Base-by-base conservation (phyloP, 768 basidiomycete genomes). In the Cyclocybe cylindracea region DNA sequence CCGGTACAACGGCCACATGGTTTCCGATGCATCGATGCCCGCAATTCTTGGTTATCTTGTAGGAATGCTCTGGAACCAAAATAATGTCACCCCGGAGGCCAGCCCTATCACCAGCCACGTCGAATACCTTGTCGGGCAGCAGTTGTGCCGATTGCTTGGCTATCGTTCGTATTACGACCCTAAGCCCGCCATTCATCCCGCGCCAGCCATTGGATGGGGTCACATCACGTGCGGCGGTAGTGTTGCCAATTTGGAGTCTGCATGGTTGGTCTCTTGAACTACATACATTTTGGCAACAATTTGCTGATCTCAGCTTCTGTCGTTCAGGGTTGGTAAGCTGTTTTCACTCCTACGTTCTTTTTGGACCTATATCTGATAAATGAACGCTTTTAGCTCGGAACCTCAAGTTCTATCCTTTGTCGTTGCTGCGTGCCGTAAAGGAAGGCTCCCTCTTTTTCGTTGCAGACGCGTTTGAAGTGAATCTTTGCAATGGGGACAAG, bases 401-500 rank as follows among this genome's bases (percentile, higher is more conserved):
- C 57, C 61, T 78, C 47, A 78, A 79, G 53, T 78, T 67, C 50
- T 79, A 77, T 53, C 72, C 77, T 1, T 60, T 79, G 1, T 69
- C 77, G 5, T 60, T 78, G 6, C 48, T 50, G 2, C 39, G 45
- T 14, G 73, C 73, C 4, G 70, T 75, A 60, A 53, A 50, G 19
- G 39, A 43, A 3, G 66, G 59, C 7, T 58, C 60, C 5, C 66
- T 78, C 10, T 44, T 51, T 0, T 75, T 68, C 43, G 59, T 78
- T 33, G 54, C 64, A 1, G 29, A 54, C 16, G 49, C 54, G n/a
- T 72, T 79, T 63, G 55, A 55, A n/a, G 45, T 75, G 24, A 45
- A 45, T 4, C 59, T 62, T 18, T 72, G 67, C 61, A 7, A 62
- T 52, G 35, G 38, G 40, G 31, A 39, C 19, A 24, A 64, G 62